Conservation (phyloP, 2,329 filamentous ascomycete genomes). For the Hymenoscyphus scutula region DNA sequence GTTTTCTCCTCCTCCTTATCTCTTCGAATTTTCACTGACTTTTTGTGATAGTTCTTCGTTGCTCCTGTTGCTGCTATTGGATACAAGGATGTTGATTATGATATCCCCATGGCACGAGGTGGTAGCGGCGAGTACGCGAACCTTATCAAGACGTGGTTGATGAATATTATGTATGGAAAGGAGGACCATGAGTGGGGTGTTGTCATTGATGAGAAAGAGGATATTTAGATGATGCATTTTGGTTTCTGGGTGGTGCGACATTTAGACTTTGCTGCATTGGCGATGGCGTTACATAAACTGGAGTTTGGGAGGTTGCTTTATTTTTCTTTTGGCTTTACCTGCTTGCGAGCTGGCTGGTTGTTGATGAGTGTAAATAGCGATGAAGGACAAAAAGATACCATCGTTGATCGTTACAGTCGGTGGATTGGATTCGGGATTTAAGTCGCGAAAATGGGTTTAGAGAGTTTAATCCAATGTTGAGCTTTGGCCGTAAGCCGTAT, state of each 20-base stretch:
- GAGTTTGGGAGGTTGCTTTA: not conserved
- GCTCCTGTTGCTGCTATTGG: constrained; percentile 66
- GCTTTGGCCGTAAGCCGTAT: no score
- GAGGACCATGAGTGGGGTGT: constrained; percentile 68
- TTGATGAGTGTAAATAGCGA: not conserved
- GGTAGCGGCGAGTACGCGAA: constrained; percentile 55
- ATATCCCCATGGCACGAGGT: constrained; percentile 58
- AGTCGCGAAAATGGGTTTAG: no score
- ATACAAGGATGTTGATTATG: constrained; percentile 62
- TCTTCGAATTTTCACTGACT: constrained; percentile 5
- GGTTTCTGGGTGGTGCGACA: not conserved
- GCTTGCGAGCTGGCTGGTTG: no score
- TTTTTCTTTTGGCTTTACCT: not conserved
- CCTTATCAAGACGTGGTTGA: constrained; percentile 64
- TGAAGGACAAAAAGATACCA: no score
- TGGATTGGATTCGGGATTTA: no score
- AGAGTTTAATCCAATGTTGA: no score
- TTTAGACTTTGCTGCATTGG: constrained; percentile 1
- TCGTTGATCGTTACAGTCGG: no score
- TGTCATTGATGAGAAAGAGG: constrained; percentile 58
- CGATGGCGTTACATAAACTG: constrained; percentile 1
- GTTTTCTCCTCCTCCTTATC: constrained; percentile 37
- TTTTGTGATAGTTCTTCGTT: constrained; percentile 61
- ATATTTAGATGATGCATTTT: not conserved
- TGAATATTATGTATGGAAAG: constrained; percentile 70